Evolutionary conservation across 2,329 filamentous ascomycete species (phyloP).

Genomic region (Fusarium musae): DNA sequence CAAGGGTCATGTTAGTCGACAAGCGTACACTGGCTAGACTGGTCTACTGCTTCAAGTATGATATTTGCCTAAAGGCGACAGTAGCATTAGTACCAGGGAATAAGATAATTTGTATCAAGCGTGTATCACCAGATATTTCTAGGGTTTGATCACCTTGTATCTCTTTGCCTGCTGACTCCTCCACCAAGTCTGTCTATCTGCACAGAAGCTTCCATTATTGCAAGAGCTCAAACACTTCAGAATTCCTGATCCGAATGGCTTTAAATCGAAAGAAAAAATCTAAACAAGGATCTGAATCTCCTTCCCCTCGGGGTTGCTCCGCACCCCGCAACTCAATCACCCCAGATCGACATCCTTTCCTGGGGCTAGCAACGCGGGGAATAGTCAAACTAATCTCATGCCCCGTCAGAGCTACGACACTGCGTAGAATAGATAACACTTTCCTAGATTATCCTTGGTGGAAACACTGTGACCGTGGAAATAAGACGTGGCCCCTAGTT

Average conservation of each 20-base stretch:
- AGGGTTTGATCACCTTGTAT: neutral
- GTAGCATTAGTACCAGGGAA: neutral
- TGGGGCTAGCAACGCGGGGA: constrained; percentile 12
- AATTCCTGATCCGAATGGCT: neutral
- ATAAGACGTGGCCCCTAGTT: neutral
- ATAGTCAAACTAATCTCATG: neutral
- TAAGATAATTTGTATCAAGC: neutral
- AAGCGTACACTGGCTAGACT: neutral
- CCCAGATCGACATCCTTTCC: constrained; percentile 15
- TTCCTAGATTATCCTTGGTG: constrained; percentile 26
- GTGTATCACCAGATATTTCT: neutral
- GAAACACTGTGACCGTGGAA: constrained; percentile 1
- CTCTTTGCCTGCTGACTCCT: neutral
- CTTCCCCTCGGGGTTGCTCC: constrained; percentile 5
- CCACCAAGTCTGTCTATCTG: neutral
- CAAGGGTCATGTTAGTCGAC: constrained; percentile 4
- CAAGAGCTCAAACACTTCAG: neutral
- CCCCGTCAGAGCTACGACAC: neutral
- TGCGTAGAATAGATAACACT: neutral
- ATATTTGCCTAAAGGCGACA: constrained; percentile 22
- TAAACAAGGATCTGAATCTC: neutral
- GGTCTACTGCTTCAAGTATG: neutral
- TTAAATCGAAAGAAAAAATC: too few species aligned
- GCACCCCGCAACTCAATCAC: constrained; percentile 8
- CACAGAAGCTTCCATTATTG: neutral